These are phyloP conservation scores for Pinus taeda DNA, from an alignment of 75 land plant genomes.

Conservation along the genomic window DNA sequence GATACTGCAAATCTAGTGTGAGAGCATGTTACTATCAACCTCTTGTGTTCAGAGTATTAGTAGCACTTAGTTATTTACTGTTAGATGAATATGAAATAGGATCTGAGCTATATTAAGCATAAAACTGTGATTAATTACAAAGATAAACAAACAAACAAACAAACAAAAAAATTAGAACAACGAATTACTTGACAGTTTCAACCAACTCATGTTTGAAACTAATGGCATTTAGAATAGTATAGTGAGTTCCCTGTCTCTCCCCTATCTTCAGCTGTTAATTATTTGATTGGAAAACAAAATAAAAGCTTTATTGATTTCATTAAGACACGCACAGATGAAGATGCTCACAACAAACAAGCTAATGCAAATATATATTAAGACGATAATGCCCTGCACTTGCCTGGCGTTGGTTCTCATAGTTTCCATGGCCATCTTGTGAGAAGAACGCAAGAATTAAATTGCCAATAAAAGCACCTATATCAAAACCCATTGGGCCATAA, in stretches of 20 bases:
- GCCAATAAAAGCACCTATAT: constrained; percentile 93
- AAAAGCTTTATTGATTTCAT: background rate
- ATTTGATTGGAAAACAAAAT: background rate
- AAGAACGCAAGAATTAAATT: constrained; percentile 85
- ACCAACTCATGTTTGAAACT: no score
- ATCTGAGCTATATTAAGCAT: no score
- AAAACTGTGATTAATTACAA: no score
- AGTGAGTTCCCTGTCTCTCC: background rate
- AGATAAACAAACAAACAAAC: no score
- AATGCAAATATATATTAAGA: background rate
- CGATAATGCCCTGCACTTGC: constrained; percentile 23
- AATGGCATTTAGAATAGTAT: background rate
- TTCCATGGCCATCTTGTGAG: constrained; percentile 95
- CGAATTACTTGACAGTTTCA: no score
- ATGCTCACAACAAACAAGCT: background rate
- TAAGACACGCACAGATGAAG: background rate
- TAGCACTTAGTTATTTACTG: no score
- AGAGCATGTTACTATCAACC: no score
- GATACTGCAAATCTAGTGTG: no score
- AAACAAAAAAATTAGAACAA: no score
- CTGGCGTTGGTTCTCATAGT: constrained; percentile 50
- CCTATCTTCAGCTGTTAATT: background rate
- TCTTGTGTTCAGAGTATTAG: no score
- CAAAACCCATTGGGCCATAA: constrained; percentile 99
- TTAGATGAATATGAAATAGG: no score